A percentile compares a stretch with the other conserved stretches of the same genome.
Evolutionary conservation across 2,329 filamentous ascomycete genomes (phyloP).

Genomic region (Trichoderma harzianum): DNA sequence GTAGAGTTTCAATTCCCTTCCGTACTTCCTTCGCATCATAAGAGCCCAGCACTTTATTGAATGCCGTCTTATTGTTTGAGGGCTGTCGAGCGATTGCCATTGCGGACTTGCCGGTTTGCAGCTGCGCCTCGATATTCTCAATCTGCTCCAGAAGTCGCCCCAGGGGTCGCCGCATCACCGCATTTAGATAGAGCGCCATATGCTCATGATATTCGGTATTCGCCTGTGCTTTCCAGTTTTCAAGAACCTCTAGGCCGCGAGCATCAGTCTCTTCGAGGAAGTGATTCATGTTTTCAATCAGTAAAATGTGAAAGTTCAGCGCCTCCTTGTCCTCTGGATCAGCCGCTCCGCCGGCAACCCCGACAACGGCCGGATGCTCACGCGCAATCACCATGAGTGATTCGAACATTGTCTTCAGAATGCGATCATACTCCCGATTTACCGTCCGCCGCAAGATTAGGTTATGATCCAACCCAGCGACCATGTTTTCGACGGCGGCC

Average conservation of each 20-base stretch:
- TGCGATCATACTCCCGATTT: conserved; percentile 81
- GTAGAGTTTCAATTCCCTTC: conserved; percentile 84
- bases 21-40: conserved; percentile 83
- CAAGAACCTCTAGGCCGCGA: conserved; percentile 68
- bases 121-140: conserved; percentile 77
- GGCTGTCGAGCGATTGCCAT: conserved; percentile 71
- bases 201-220: conserved; percentile 79
- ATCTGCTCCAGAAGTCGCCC: conserved; percentile 90
- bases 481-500: conserved; percentile 79
- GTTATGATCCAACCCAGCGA: conserved; percentile 54
- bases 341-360: conserved; percentile 41
- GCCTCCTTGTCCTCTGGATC: conserved; percentile 89
- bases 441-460: conserved; percentile 70
- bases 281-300: conserved; percentile 99
- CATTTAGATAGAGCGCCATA: conserved; percentile 79
- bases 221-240: conserved; percentile 79
- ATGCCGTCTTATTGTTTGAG: conserved; percentile 75
- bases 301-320: conserved; percentile 91
- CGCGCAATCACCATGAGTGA: conserved; percentile 89
- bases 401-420: conserved; percentile 96
- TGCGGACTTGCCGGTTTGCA: conserved; percentile 57
- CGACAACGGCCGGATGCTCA: conserved; percentile 56
- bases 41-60: conserved; percentile 78
- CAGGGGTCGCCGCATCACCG: conserved; percentile 83
- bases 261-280: conserved; percentile 89